Percentiles rank a stretch among this genome's conserved stretches.
Evolutionary conservation across 208 protist genomes (phyloP).

Genomic region (Cochliopodium minus): DNA sequence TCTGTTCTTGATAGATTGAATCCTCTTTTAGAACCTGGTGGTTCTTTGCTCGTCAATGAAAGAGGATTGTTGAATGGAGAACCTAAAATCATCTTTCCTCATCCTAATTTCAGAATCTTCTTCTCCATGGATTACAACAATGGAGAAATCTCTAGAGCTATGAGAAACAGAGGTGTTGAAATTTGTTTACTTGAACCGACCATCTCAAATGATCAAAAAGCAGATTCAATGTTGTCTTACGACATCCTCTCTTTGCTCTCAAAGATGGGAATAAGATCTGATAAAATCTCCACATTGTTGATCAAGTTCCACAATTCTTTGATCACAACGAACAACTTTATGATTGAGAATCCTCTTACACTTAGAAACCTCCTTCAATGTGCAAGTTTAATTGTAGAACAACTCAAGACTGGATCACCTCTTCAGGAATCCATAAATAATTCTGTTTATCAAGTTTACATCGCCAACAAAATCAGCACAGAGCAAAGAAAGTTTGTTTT

Average conservation of each 20-base stretch:
- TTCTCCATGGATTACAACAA: conserved; percentile 84
- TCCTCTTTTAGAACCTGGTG: conserved; percentile 91
- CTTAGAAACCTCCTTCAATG: neutral
- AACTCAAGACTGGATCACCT: neutral
- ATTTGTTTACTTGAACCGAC: conserved; percentile 49
- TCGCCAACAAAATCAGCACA: no score
- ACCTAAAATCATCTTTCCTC: conserved; percentile 70
- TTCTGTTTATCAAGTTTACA: neutral
- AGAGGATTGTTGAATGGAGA: conserved; percentile 72
- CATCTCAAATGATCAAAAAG: no score
- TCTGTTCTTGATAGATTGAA: conserved; percentile 98
- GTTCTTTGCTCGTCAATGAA: conserved; percentile 73
- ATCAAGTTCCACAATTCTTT: neutral
- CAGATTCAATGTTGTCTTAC: neutral
- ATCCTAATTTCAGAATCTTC: conserved; percentile 96
- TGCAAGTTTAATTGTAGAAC: neutral
- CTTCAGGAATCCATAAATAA: neutral
- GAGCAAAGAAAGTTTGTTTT: no score
- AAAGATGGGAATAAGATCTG: neutral
- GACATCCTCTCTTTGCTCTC: neutral
- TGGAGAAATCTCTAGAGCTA: conserved; percentile 95
- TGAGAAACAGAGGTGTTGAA: conserved; percentile 96
- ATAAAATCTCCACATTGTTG: neutral
- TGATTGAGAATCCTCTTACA: neutral
- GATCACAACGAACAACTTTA: neutral